Base-by-base conservation (phyloP, 2,329 filamentous ascomycete genomes). In the Nemania sp. region DNA sequence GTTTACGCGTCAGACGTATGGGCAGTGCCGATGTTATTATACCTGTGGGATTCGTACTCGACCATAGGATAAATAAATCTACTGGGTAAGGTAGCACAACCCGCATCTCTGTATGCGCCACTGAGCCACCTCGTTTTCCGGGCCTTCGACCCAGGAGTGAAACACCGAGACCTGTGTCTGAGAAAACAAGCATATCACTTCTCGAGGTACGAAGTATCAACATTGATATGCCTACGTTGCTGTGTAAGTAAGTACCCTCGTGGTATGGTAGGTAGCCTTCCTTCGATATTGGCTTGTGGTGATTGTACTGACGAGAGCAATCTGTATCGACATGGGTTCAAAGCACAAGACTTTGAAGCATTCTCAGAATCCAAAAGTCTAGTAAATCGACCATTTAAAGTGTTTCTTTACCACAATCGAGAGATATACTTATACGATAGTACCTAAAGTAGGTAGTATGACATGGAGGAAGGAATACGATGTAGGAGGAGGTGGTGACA, bases 401-500 rank as follows among this genome's bases (percentile, higher is more conserved):
- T 25, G 20, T 35, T 5, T 18, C 39, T 18, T 40, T 10, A n/a
- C 15, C 11, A 10, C 37, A 18, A n/a, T 17, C 37, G 15, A n/a
- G n/a, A n/a, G n/a, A n/a, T n/a, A n/a, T n/a, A n/a, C n/a, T n/a
- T n/a, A n/a, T n/a, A n/a, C n/a, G n/a, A n/a, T n/a, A n/a, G n/a
- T n/a, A n/a, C n/a, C n/a, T n/a, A n/a, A n/a, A n/a, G n/a, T n/a
- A n/a, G n/a, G n/a, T n/a, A n/a, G n/a, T n/a, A n/a, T n/a, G n/a
- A n/a, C n/a, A n/a, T n/a, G n/a, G n/a, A n/a, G n/a, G n/a, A n/a
- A n/a, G n/a, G n/a, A n/a, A n/a, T n/a, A n/a, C n/a, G n/a, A n/a
- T n/a, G n/a, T n/a, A n/a, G n/a, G n/a, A n/a, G n/a, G n/a, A n/a
- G 42, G 58, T 48, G 32, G 46, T 32, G 21, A 57, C 48, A 47